Evolutionary conservation across 2,329 filamentous ascomycete species (phyloP).

Genomic region (Metarhizium album): DNA sequence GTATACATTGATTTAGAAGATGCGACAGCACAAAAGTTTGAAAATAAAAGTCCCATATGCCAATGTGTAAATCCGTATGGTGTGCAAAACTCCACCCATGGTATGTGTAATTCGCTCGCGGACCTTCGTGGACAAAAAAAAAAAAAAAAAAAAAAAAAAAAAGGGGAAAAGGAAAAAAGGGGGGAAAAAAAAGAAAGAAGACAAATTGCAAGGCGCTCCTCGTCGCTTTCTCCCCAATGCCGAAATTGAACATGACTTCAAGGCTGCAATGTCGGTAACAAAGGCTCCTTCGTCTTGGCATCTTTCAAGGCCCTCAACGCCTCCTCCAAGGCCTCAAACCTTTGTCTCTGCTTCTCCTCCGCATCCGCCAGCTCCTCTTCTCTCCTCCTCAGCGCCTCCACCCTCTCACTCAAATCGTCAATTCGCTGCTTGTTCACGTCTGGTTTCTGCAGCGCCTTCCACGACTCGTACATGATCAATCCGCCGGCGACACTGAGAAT

Average conservation of each 20-base stretch:
- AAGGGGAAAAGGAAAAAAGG: too few species aligned
- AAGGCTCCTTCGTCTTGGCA: slow-evolving; percentile 44
- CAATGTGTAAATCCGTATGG: neutral
- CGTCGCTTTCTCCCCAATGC: neutral
- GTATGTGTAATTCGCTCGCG: neutral
- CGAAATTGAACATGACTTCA: neutral
- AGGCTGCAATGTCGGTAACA: slow-evolving; percentile 30
- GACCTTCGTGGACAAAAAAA: too few species aligned
- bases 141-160: too few species aligned
- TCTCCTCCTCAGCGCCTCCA: slow-evolving; percentile 38
- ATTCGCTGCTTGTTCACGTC: slow-evolving; percentile 45
- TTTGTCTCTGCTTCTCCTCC: slow-evolving; percentile 33
- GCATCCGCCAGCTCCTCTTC: slow-evolving; percentile 37
- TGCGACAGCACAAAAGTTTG: neutral
- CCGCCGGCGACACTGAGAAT: slow-evolving; percentile 47
- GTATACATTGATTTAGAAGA: neutral
- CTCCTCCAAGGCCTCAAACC: slow-evolving; percentile 43
- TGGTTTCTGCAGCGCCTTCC: slow-evolving; percentile 47
- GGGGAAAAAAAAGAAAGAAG: too few species aligned
- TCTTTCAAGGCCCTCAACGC: slow-evolving; percentile 40
- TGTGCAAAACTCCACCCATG: neutral
- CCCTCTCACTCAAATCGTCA: slow-evolving; percentile 34
- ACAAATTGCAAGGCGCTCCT: too few species aligned
- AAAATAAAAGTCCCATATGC: neutral
- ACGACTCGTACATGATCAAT: slow-evolving; percentile 52